Base-by-base conservation (phyloP, 1,284 basidiomycete genomes). In the Cutaneotrichosporon sp. region DNA sequence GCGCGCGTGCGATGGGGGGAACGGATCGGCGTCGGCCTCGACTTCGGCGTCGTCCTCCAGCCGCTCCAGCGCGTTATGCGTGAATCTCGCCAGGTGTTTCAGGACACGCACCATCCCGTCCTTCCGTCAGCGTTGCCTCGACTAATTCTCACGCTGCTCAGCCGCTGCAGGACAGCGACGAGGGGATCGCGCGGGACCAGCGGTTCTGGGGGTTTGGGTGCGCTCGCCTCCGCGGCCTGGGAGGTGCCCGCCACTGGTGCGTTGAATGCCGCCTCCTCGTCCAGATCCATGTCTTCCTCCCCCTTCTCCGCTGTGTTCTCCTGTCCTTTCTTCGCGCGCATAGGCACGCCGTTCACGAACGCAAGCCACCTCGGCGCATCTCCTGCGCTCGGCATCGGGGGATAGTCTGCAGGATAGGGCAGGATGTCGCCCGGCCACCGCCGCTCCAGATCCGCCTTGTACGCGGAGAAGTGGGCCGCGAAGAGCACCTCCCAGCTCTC, bases 1-100 rank as follows among this genome's bases (percentile, higher is more conserved):
- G 29, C 81, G 82, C 2, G 83, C 81, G 65, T 93, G 88, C 20
- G 79, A 76, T 47, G 82, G 78, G 4, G 82, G 82, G 25, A 86
- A 78, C 17, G 77, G 73, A 24, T 55, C 46, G 25, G 2, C 25
- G 4, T 20, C 34, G 9, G 5, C 31, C 22, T 34, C 25, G 27
- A 8, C 46, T 6, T 48, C n/a, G 2, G 20, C 22, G 29, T 33
- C 46, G 35, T 26, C 29, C n/a, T 38, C 26, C 10, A 45, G 14
- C 7, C 17, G 24, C 26, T 51, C 33, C 17, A 51, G 27, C 33
- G 41, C 26, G 9, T 33, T 33, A 2, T 20, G 19, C 16, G 38
- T 43, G 20, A 19, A 62, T 14, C 51, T 24, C 10, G 62, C 55
- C 33, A 71, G 57, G 51, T 66, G 60, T 5, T 52, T 45, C 12